Percentiles rank a stretch among this genome's conserved stretches.
Evolutionary conservation across 116 monocot genomes (phyloP).

Genomic region (Cymodocea nodosa): DNA sequence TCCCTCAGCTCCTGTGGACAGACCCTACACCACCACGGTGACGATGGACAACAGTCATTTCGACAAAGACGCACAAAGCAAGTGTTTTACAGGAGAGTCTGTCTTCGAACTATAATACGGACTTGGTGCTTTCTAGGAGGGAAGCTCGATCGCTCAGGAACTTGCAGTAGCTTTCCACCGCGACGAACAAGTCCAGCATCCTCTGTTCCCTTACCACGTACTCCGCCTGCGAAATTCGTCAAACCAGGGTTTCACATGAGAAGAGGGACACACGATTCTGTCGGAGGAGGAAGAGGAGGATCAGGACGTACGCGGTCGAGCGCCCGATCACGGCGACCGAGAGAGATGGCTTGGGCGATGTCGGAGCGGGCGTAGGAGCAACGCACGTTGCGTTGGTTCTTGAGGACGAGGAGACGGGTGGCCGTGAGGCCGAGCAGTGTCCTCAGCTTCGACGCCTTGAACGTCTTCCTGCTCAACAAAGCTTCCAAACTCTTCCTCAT

Average conservation of each 20-base stretch:
- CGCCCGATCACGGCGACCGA: conserved; percentile 47
- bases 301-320: conserved; percentile 31
- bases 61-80: too few species aligned
- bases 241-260: not conserved
- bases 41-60: too few species aligned
- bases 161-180: conserved; percentile 52
- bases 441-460: conserved; percentile 41
- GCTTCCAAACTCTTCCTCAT: conserved; percentile 40
- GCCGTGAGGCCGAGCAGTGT: conserved; percentile 33
- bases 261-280: not conserved
- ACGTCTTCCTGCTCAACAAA: conserved; percentile 24
- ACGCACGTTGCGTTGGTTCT: conserved; percentile 35
- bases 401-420: conserved; percentile 36
- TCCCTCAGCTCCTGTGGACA: too few species aligned
- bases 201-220: conserved; percentile 69
- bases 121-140: conserved; percentile 40
- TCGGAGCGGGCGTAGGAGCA: conserved; percentile 31
- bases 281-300: not conserved
- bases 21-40: too few species aligned
- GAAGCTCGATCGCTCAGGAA: conserved; percentile 30
- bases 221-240: conserved; percentile 36
- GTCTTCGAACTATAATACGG: not conserved
- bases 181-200: conserved; percentile 46
- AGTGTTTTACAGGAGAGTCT: not conserved
- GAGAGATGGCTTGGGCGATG: conserved; percentile 39